Evolutionary conservation across 1,284 basidiomycete genomes (phyloP).

Genomic region (Athelia psychrophila): DNA sequence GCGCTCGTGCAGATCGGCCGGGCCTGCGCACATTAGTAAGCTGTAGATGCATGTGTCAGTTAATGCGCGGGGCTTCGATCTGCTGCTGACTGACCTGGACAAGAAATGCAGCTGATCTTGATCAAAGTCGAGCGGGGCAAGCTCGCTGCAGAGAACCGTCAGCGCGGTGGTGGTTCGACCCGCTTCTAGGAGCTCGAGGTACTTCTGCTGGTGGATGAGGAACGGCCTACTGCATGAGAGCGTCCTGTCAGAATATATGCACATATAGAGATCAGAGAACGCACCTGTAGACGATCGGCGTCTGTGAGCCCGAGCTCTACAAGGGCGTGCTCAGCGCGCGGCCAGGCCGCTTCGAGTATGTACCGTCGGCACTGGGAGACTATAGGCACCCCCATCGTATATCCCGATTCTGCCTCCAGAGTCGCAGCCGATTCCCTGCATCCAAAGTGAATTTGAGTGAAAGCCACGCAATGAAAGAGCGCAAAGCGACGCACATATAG

Average conservation of each 20-base stretch:
- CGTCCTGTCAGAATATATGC: too few relatives aligned
- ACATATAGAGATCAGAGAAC: slow-evolving; percentile 23
- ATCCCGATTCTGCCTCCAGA: slow-evolving; percentile 92
- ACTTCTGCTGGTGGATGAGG: slow-evolving; percentile 92
- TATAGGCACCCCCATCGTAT: slow-evolving; percentile 76
- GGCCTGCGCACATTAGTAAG: slow-evolving; percentile 86
- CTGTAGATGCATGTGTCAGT: slow-evolving; percentile 45
- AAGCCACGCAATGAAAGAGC: too few relatives aligned
- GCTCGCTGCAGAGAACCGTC: slow-evolving; percentile 81
- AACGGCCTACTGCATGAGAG: slow-evolving; percentile 81
- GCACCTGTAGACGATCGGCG: slow-evolving; percentile 65
- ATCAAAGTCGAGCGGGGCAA: slow-evolving; percentile 78
- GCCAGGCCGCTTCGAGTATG: slow-evolving; percentile 85
- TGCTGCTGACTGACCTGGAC: slow-evolving; percentile 61
- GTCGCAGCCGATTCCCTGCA: slow-evolving; percentile 83
- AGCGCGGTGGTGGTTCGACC: slow-evolving; percentile 82
- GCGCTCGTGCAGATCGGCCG: slow-evolving; percentile 78
- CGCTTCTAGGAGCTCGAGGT: slow-evolving; percentile 90
- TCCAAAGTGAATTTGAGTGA: too few relatives aligned
- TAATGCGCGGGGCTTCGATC: background rate
- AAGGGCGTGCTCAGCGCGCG: slow-evolving; percentile 74
- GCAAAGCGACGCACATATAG: slow-evolving; percentile 64
- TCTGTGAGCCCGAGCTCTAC: slow-evolving; percentile 64
- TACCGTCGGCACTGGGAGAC: slow-evolving; percentile 83
- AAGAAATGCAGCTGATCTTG: slow-evolving; percentile 79